Conservation (phyloP, 2,329 filamentous ascomycete species). For the Colletotrichum paranaense region DNA sequence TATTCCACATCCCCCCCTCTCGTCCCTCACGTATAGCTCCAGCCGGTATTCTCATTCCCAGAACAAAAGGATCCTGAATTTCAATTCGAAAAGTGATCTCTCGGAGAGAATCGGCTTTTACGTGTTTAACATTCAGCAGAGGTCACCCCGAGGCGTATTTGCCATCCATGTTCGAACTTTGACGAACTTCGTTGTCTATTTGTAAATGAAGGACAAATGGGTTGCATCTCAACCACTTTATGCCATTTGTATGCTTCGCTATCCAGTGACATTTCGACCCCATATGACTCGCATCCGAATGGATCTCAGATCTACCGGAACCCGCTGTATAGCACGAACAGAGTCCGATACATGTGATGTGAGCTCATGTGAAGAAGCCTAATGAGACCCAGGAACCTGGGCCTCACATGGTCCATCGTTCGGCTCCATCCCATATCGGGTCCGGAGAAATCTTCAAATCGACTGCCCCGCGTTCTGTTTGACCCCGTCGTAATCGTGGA, state of each 20-base stretch:
- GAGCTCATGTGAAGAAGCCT: background rate
- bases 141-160: too few species aligned
- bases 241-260: background rate
- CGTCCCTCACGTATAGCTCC: too few species aligned
- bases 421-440: background rate
- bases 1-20: too few species aligned
- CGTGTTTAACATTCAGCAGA: too few species aligned
- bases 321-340: background rate
- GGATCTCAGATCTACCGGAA: background rate
- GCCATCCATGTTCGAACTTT: background rate
- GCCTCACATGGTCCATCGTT: background rate
- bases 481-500: background rate
- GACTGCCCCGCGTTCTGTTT: background rate
- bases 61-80: too few species aligned
- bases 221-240: background rate
- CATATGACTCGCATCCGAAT: background rate
- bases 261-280: background rate
- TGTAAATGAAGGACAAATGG: background rate
- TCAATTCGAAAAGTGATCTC: too few species aligned
- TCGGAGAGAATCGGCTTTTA: too few species aligned
- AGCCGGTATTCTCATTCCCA: too few species aligned
- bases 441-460: background rate
- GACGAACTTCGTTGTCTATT: background rate
- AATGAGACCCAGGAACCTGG: background rate
- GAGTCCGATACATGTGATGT: background rate